A percentile compares a stretch with the other conserved stretches of the same genome.
These are phyloP conservation scores for Peronosclerospora sorghi DNA, from an alignment of 352 stramenopile species.

Conservation along the genomic window DNA sequence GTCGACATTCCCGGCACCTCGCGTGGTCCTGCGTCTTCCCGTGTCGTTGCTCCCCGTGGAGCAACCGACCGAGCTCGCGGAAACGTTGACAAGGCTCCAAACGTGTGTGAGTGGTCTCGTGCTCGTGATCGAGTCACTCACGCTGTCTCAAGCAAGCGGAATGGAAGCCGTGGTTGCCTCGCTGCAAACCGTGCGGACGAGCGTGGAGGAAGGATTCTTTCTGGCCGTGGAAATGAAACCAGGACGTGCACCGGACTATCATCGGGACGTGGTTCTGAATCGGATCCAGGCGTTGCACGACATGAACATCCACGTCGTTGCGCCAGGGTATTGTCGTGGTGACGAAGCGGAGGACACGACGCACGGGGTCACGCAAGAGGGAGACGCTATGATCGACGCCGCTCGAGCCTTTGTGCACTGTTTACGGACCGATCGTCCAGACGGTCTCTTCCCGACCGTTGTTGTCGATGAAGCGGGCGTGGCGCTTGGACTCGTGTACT, in stretches of 20 bases:
- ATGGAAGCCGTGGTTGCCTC: slow-evolving; percentile 18
- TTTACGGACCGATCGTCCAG: slow-evolving; percentile 79
- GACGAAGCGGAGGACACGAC: slow-evolving; percentile 14
- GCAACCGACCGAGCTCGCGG: slow-evolving; percentile 12
- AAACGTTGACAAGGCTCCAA: slow-evolving; percentile 31
- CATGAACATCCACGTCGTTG: slow-evolving; percentile 50
- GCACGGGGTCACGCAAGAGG: slow-evolving; percentile 6
- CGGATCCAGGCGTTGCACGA: slow-evolving; percentile 50
- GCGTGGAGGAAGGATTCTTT: slow-evolving; percentile 35
- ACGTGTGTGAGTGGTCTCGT: slow-evolving; percentile 32
- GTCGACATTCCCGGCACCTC: slow-evolving; percentile 47
- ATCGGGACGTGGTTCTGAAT: slow-evolving; percentile 19
- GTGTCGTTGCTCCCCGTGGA: slow-evolving; percentile 19
- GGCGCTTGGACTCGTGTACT: slow-evolving; percentile 91
- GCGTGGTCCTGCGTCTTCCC: slow-evolving; percentile 50
- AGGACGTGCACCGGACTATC: neutral
- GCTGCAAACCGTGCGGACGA: slow-evolving; percentile 28
- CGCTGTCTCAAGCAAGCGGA: slow-evolving; percentile 12
- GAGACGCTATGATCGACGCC: slow-evolving; percentile 23
- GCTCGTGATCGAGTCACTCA: slow-evolving; percentile 21
- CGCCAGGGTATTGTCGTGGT: slow-evolving; percentile 14
- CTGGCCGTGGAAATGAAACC: slow-evolving; percentile 41
- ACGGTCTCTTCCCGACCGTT: slow-evolving; percentile 90
- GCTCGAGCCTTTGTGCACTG: slow-evolving; percentile 57
- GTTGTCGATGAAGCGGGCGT: slow-evolving; percentile 87